Base-by-base conservation (phyloP, 768 basidiomycete genomes). In the Harrya chromipes region DNA sequence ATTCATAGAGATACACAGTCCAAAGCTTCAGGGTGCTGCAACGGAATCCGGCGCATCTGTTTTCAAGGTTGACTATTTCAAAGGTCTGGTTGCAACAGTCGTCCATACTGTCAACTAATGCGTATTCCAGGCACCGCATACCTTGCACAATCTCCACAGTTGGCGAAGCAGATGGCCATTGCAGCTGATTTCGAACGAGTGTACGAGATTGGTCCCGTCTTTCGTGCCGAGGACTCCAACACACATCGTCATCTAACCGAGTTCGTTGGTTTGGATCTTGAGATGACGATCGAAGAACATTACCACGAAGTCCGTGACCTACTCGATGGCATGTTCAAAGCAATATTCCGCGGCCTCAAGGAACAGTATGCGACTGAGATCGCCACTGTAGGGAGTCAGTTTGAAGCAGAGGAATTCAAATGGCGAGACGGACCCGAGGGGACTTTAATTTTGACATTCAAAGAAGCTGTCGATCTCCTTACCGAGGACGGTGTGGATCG, bases 91-190 rank as follows among this genome's bases (percentile, higher is more conserved):
- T 23, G 29, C 23, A 17, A 23, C 19, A 16, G 14, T 46, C 17
- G 52, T 51, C 35, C 43, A 13, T 34, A n/a, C 23, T 33, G 6
- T 48, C 16, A 34, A 8, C 50, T 57, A 16, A 56, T 19, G 10
- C 24, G 29, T 6, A 6, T 44, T 17, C n/a, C 57, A 95, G 94
- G 90, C 26, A 80, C 70, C 57, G 97, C 97, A 3, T 99, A 79
- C 75, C 80, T 99, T 35, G 97, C 97, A 17, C 97, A 99, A 69
- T 94, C 90, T 34, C 97, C 97, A 35, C 97, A 99, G 65, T 77
- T 98, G 14, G 91, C 94, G 43, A 99, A 99, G 70, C 97, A 99
- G 72, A 99, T 99, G 97, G 90, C 89, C 52, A 98, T 99, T 60
- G 93, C 97, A 29, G 94, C 92, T 46, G 97, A 98, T 72, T 94